A percentile compares a stretch with the other conserved stretches of the same genome.
Evolutionary conservation across 345 rosid genomes (phyloP).

Genomic region (Arabis alpina): DNA sequence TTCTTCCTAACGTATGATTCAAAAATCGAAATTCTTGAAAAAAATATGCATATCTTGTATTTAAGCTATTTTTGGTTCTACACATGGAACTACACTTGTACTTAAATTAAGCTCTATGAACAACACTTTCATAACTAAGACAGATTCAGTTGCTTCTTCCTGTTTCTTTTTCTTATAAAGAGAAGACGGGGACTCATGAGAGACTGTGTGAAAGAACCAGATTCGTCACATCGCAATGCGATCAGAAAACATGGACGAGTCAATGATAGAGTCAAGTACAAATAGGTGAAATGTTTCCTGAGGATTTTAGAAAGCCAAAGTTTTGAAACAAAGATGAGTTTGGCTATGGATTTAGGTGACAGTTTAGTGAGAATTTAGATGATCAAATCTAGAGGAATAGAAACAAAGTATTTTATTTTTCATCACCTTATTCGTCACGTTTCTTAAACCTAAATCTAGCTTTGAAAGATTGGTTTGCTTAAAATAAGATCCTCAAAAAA

Average conservation of each 20-base stretch:
- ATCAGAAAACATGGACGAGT: not conserved
- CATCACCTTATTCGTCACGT: not conserved
- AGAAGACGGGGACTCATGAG: not conserved
- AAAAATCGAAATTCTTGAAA: too few relatives aligned
- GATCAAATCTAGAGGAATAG: not conserved
- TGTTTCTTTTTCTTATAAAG: not conserved
- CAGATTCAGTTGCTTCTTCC: constrained; percentile 22
- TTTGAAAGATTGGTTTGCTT: too few relatives aligned
- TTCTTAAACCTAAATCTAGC: not conserved
- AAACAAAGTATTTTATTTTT: not conserved
- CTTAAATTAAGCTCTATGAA: constrained; percentile 15
- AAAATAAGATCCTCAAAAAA: too few relatives aligned
- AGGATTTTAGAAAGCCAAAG: not conserved
- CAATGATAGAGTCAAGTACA: not conserved
- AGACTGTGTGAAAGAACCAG: not conserved
- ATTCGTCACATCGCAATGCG: not conserved
- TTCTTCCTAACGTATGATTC: too few relatives aligned
- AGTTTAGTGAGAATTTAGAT: not conserved
- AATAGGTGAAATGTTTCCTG: not conserved
- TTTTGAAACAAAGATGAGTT: not conserved
- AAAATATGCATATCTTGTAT: too few relatives aligned
- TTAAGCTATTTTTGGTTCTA: not conserved
- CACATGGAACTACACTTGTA: constrained; percentile 8
- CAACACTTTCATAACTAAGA: constrained; percentile 23
- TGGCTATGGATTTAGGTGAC: not conserved